Conservation (phyloP, 2,329 filamentous ascomycete species). For the Tolypocladium endophyticum region DNA sequence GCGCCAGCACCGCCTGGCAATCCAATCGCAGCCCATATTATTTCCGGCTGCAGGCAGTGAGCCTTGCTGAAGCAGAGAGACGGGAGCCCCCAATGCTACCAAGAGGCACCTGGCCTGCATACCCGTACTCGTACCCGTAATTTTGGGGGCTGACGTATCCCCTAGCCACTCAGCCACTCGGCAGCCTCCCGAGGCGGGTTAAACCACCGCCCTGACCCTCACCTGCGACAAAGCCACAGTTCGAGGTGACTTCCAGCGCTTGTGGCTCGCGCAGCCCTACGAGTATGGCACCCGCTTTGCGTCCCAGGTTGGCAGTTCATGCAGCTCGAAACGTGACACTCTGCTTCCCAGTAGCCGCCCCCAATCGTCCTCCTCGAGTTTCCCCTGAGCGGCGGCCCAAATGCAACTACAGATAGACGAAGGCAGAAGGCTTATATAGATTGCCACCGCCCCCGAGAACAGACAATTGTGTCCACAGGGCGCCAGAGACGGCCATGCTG, state of each 20-base stretch:
- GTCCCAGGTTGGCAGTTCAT: background rate
- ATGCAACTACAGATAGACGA: background rate
- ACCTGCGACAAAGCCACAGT: background rate
- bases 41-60: background rate
- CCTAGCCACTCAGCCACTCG: background rate
- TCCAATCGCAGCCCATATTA: background rate
- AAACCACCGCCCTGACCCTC: background rate
- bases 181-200: background rate
- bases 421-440: background rate
- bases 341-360: background rate
- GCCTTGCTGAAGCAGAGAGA: background rate
- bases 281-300: background rate
- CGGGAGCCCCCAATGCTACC: background rate
- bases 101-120: too few species aligned
- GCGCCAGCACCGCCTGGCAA: background rate
- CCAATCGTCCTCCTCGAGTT: background rate
- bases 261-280: background rate
- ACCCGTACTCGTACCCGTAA: background rate
- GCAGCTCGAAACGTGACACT: background rate
- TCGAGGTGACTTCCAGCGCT: background rate
- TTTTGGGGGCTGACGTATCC: background rate
- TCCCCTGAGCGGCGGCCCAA: background rate
- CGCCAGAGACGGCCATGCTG: background rate
- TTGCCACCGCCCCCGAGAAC: background rate
- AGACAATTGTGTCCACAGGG: background rate